Evolutionary conservation across 768 basidiomycete species (phyloP).

Genomic region (Lentinula raphanica): DNA sequence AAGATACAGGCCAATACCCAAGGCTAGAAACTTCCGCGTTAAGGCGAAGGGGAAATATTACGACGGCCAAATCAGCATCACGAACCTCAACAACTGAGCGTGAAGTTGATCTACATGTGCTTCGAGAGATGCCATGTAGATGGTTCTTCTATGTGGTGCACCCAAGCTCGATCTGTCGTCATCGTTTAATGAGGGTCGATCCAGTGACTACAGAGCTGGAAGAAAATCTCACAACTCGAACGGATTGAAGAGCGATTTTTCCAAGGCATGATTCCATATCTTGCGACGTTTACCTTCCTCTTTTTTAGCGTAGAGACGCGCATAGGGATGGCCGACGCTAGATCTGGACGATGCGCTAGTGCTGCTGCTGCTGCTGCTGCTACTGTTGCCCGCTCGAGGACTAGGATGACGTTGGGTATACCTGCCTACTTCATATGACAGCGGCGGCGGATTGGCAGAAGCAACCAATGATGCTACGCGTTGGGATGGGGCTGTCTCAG

Average conservation of each 20-base stretch:
- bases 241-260: constrained; percentile 63
- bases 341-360: not conserved
- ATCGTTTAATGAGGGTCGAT: not conserved
- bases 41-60: not conserved
- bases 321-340: constrained; percentile 58
- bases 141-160: constrained; percentile 61
- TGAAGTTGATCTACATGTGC: constrained; percentile 68
- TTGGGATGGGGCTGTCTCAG: not conserved
- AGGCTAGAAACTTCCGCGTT: constrained; percentile 20
- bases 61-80: not conserved
- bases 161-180: constrained; percentile 53
- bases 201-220: not conserved
- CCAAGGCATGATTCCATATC: constrained; percentile 75
- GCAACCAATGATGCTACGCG: not conserved
- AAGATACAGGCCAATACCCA: constrained; percentile 52
- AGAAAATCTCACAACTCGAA: constrained; percentile 51
- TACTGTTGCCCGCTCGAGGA: not conserved
- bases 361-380: not conserved
- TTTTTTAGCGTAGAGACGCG: constrained; percentile 62
- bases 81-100: constrained; percentile 43
- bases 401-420: not conserved
- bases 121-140: constrained; percentile 70
- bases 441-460: constrained; percentile 2
- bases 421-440: not conserved
- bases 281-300: constrained; percentile 62